Base-by-base conservation (phyloP, 345 rosid species). In the Psidium friedrichsthalianum region DNA sequence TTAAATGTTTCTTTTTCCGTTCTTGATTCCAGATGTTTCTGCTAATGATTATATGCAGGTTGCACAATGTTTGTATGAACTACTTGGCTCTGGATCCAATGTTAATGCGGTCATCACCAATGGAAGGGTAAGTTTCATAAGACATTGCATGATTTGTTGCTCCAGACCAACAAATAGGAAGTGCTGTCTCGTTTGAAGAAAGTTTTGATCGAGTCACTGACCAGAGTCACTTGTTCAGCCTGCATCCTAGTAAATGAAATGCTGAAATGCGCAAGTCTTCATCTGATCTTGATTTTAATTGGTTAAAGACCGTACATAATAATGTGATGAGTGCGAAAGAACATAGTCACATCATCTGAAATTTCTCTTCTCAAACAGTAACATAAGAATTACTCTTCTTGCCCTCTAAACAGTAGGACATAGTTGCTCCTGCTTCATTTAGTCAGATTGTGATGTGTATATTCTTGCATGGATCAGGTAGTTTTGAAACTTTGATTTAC, bases 101-200 rank as follows among this genome's bases (percentile, higher is more conserved):
- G 91, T 88, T 82, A 95, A 93, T 86, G 95, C 93, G 56, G 92
- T 95, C 88, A 93, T 97, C 87, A 95, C 99, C 85, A 97, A 94
- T 87, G 99, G 99, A 90, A 92, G 99, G 96, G 99, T 97, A 82
- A 87, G 95, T 87, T 84, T 74, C 47, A 44, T 64, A 51, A 57
- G 15, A 27, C 27, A 69, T 32, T 69, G 24, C 47, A 36, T 32
- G 47, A 20, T 36, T 32, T 69, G 78, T 32, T 8, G 78, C 78
- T 69, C 47, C 24, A 18, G 78, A 24, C 24, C 21, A 64, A 32
- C 36, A 32, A 69, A 69, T 22, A 8, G 18, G 78, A 36, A 18
- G 47, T 18, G 47, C 47, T 36, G 80, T 69, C 42, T 36, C 22
- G 47, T 36, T 69, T 15, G 47, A 69, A 69, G 80, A 36, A 69